Conservation (phyloP, 306 rosid genomes). For the Astragalus glycyphyllos region DNA sequence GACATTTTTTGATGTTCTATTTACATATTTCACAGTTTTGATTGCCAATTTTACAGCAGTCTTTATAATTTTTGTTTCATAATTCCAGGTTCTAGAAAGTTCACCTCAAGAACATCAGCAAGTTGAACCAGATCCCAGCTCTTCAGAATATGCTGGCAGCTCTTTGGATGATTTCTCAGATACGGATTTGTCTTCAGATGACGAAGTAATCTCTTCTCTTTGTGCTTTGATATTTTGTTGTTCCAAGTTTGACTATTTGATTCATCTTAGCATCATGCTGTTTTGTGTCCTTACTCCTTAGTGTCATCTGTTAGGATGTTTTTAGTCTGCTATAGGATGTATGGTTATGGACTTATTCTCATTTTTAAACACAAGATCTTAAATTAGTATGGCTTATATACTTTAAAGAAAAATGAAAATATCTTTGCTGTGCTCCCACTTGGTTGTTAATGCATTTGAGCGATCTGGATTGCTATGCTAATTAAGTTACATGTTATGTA, state of each 20-base stretch:
- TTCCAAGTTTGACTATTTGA: constrained; percentile 22
- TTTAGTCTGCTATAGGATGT: constrained; percentile 21
- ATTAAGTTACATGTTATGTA: constrained; percentile 11
- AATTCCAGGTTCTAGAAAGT: constrained; percentile 66
- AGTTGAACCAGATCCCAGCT: constrained; percentile 57
- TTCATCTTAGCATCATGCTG: constrained; percentile 27
- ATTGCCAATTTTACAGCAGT: constrained; percentile 12
- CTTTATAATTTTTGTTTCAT: constrained; percentile 20
- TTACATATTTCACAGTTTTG: constrained; percentile 23
- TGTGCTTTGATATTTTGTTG: constrained; percentile 25
- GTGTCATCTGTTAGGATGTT: constrained; percentile 28
- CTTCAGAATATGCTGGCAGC: constrained; percentile 64
- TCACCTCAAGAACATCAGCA: constrained; percentile 59
- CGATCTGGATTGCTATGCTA: constrained; percentile 10
- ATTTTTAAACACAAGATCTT: constrained; percentile 30
- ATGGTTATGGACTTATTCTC: background rate
- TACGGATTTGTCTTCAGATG: constrained; percentile 59
- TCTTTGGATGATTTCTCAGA: constrained; percentile 69
- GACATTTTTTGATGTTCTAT: constrained; percentile 12
- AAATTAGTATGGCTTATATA: constrained; percentile 20
- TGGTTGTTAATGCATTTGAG: constrained; percentile 26
- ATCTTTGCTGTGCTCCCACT: constrained; percentile 9
- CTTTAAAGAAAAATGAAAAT: constrained; percentile 3
- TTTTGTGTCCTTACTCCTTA: constrained; percentile 26
- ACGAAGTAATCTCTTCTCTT: constrained; percentile 56